Evolutionary conservation across 2,329 filamentous ascomycete species (phyloP).

Genomic region (Penicillium paneum): DNA sequence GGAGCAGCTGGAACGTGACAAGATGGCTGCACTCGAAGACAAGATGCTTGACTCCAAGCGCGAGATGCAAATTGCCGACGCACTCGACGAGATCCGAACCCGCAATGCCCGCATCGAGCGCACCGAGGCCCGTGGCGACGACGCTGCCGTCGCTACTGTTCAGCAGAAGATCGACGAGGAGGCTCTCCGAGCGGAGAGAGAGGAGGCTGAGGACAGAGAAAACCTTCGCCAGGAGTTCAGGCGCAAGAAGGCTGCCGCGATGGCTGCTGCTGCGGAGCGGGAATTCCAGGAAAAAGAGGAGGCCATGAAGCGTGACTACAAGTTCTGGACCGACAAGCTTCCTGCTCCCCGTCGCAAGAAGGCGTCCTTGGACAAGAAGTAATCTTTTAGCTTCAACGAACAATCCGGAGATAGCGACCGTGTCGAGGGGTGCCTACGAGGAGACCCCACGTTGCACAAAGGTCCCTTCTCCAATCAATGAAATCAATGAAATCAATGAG

Average conservation of each 20-base stretch:
- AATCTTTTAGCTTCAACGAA: no score
- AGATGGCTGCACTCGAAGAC: slow-evolving; percentile 91
- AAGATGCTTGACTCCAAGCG: slow-evolving; percentile 90
- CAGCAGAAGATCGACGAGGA: slow-evolving; percentile 30
- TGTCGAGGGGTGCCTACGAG: no score
- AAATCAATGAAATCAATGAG: no score
- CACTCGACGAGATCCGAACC: slow-evolving; percentile 88
- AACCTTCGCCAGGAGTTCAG: not conserved
- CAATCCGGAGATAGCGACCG: no score
- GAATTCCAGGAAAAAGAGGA: no score
- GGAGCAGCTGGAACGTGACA: slow-evolving; percentile 71
- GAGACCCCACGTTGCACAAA: no score
- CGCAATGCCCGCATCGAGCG: slow-evolving; percentile 84
- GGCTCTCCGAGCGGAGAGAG: slow-evolving; percentile 41
- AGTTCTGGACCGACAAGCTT: no score
- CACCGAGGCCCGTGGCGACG: slow-evolving; percentile 63
- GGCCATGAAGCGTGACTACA: no score
- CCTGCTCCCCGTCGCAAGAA: no score
- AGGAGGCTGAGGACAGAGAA: slow-evolving; percentile 56
- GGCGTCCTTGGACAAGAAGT: no score
- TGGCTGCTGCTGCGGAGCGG: no score
- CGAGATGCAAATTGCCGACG: slow-evolving; percentile 96
- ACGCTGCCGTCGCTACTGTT: slow-evolving; percentile 55
- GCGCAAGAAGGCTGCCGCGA: not conserved
- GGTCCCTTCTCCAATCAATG: no score